Percentiles rank a stretch among this genome's conserved stretches.
phyloP scores from a whole-genome alignment of 2,329 filamentous ascomycete genomes.

The Dactylellina cionopaga region DNA sequence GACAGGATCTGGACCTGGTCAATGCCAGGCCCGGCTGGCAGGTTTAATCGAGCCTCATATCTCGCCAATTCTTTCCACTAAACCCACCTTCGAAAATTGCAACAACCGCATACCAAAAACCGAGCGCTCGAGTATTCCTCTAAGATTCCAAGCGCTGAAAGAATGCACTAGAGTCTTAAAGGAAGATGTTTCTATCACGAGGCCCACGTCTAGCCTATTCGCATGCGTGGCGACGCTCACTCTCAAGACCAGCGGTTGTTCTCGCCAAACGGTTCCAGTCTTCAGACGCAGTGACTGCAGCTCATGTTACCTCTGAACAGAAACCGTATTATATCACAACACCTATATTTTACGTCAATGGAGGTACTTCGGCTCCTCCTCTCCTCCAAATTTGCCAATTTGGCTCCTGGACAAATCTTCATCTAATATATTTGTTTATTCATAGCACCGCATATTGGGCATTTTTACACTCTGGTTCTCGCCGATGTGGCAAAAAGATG shows the following conservation, averaged over 20 bases:
- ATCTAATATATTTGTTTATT: not conserved
- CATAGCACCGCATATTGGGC: constrained; percentile 88
- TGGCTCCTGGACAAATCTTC: not conserved
- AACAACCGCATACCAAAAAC: not conserved
- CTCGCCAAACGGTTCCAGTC: constrained; percentile 23
- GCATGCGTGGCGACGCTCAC: not conserved
- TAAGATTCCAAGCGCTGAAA: constrained; percentile 17
- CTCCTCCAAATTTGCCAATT: not conserved
- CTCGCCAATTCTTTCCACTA: not conserved
- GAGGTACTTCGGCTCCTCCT: constrained; percentile 72
- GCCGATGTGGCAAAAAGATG: constrained; percentile 92
- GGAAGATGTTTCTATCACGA: constrained; percentile 18
- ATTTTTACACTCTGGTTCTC: constrained; percentile 92
- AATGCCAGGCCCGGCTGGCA: not conserved
- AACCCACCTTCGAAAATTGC: constrained; percentile 2
- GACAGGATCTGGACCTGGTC: not conserved
- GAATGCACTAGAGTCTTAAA: constrained; percentile 9
- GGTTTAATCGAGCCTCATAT: not conserved
- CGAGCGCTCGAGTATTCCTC: not conserved
- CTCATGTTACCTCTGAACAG: constrained; percentile 53
- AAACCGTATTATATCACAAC: constrained; percentile 97
- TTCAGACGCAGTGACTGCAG: not conserved
- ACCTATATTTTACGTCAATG: constrained; percentile 99
- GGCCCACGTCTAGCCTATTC: not conserved
- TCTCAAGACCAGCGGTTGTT: not conserved